Conservation (phyloP, 164 flowering plant species). For the Tetracentron sinense region DNA sequence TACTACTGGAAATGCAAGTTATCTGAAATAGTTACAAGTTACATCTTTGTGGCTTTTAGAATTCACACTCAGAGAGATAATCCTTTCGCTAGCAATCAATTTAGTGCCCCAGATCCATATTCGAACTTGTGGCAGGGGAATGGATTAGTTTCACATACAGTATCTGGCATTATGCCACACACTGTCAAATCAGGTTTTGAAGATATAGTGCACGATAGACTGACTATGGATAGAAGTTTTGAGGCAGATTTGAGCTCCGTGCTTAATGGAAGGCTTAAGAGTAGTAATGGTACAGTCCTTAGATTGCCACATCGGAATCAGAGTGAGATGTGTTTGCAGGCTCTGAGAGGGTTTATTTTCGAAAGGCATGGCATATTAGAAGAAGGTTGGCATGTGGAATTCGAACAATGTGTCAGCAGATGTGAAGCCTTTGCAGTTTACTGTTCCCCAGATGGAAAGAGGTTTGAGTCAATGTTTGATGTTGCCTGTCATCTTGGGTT, state of each 20-base stretch:
- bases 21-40: conserved; percentile 16
- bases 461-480: conserved; percentile 56
- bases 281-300: conserved; percentile 27
- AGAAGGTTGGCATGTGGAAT: conserved; percentile 72
- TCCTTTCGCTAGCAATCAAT: conserved; percentile 34
- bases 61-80: conserved; percentile 32
- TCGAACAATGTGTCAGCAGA: conserved; percentile 28
- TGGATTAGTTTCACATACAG: conserved; percentile 37
- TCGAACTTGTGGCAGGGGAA: conserved; percentile 33
- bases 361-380: conserved; percentile 54
- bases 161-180: conserved; percentile 25
- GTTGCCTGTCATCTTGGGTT: conserved; percentile 61
- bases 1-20: conserved; percentile 1
- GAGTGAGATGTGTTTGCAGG: conserved; percentile 38
- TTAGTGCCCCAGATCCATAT: conserved; percentile 27
- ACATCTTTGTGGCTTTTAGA: conserved; percentile 33
- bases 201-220: conserved; percentile 20
- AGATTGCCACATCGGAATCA: conserved; percentile 27
- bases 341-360: conserved; percentile 49
- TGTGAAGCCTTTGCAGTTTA: conserved; percentile 37
- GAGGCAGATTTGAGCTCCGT: conserved; percentile 28
- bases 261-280: conserved; percentile 24
- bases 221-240: conserved; percentile 23
- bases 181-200: too few species aligned
- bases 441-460: conserved; percentile 68